A percentile compares a stretch with the other conserved stretches of the same genome.
These are phyloP conservation scores for Xanthoparmelia taractica DNA, from an alignment of 495 filamentous ascomycete genomes.

Conservation along the genomic window DNA sequence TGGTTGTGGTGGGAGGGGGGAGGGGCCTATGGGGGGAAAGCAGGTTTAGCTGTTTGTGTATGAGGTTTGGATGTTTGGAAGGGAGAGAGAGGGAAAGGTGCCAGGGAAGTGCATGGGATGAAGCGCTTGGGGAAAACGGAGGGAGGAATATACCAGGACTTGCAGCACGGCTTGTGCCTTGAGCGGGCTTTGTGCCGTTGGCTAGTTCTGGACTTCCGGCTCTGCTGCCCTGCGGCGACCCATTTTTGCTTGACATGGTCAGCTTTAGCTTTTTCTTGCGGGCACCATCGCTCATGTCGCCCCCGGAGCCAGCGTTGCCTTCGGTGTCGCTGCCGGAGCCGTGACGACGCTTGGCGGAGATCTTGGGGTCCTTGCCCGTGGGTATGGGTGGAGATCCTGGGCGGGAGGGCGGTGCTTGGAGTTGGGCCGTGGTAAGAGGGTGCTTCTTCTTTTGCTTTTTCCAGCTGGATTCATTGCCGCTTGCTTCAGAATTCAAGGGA, in stretches of 20 bases:
- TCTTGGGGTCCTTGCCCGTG: constrained; percentile 35
- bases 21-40: background rate
- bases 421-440: constrained; percentile 23
- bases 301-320: constrained; percentile 54
- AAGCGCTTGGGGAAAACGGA: constrained; percentile 13
- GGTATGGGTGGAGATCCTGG: constrained; percentile 29
- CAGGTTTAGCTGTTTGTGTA: constrained; percentile 8
- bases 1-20: background rate
- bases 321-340: constrained; percentile 75
- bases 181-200: constrained; percentile 30
- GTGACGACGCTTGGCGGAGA: constrained; percentile 36
- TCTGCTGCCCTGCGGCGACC: constrained; percentile 49
- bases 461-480: constrained; percentile 78
- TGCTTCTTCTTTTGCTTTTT: constrained; percentile 81
- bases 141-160: constrained; percentile 24
- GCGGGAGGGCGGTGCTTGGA: constrained; percentile 43
- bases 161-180: constrained; percentile 25
- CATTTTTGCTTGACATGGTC: constrained; percentile 44
- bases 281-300: constrained; percentile 64
- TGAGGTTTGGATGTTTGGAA: background rate
- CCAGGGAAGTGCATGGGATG: background rate
- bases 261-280: constrained; percentile 50
- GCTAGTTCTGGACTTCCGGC: constrained; percentile 44
- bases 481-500: constrained; percentile 77
- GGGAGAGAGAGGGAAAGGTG: background rate